Percentiles rank a stretch among this genome's conserved stretches.
Evolutionary conservation across 2,329 filamentous ascomycete genomes (phyloP).

Genomic region (Penicillium sp.): DNA sequence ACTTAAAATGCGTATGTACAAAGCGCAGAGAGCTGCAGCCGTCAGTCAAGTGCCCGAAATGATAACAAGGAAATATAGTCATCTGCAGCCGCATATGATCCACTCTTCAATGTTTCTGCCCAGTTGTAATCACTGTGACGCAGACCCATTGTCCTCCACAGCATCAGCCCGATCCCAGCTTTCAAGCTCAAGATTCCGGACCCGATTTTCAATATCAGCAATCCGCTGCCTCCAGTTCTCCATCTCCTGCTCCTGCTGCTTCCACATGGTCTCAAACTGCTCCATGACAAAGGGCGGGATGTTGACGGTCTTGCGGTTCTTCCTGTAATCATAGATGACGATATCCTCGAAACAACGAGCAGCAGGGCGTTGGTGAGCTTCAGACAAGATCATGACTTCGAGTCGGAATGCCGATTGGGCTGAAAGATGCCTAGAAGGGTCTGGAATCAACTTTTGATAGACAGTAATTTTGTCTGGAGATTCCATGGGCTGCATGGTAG

Average conservation of each 20-base stretch:
- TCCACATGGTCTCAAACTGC: slow-evolving; percentile 59
- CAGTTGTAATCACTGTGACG: slow-evolving; percentile 15
- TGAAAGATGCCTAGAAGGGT: slow-evolving; percentile 44
- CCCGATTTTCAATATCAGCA: slow-evolving; percentile 54
- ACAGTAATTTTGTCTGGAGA: slow-evolving; percentile 81
- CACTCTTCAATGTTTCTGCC: background rate
- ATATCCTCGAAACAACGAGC: slow-evolving; percentile 76
- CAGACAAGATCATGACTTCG: slow-evolving; percentile 68
- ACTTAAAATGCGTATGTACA: background rate
- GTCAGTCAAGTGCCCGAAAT: background rate
- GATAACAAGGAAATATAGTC: background rate
- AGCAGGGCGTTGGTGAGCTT: slow-evolving; percentile 68
- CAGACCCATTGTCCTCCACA: slow-evolving; percentile 64
- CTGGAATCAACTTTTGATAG: slow-evolving; percentile 68
- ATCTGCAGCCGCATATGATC: background rate
- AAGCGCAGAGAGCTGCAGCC: background rate
- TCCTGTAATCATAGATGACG: slow-evolving; percentile 71
- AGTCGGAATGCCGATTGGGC: slow-evolving; percentile 42
- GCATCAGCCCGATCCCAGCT: slow-evolving; percentile 74
- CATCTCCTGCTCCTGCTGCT: slow-evolving; percentile 61
- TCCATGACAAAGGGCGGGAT: slow-evolving; percentile 62
- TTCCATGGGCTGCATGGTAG: slow-evolving; percentile 65
- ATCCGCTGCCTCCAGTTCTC: slow-evolving; percentile 54
- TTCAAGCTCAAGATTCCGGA: slow-evolving; percentile 63
- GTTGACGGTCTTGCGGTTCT: slow-evolving; percentile 52